Evolutionary conservation across 257 asterid genomes (phyloP).

Genomic region (Solanum etuberosum): DNA sequence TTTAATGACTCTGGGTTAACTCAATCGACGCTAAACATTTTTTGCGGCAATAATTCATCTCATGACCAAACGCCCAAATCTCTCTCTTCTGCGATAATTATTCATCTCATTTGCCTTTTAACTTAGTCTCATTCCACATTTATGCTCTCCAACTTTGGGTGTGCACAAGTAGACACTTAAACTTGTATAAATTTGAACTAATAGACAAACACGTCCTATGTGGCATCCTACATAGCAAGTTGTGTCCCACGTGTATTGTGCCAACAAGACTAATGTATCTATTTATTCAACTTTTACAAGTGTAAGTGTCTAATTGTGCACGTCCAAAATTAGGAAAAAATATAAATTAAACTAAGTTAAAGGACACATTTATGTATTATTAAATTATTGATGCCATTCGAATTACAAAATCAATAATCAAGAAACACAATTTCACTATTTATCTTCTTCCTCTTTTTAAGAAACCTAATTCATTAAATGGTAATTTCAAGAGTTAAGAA

Average conservation of each 20-base stretch:
- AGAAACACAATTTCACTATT: neutral
- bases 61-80: too few species aligned
- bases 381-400: neutral
- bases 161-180: neutral
- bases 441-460: neutral
- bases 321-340: too few species aligned
- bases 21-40: too few species aligned
- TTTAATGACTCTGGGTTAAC: too few species aligned
- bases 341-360: too few species aligned
- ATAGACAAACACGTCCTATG: neutral
- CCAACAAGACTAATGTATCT: neutral
- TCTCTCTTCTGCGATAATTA: too few species aligned
- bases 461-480: neutral
- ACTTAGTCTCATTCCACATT: too few species aligned
- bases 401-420: neutral
- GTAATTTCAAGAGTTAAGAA: neutral
- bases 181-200: too few species aligned
- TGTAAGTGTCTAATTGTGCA: neutral
- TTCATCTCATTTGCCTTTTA: neutral
- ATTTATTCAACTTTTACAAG: too few species aligned
- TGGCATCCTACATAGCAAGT: neutral
- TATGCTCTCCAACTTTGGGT: neutral
- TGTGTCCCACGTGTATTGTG: neutral
- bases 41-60: too few species aligned
- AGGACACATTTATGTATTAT: too few species aligned